Evolutionary conservation across 2,329 filamentous ascomycete genomes (phyloP), one percentile per base, ranked within the genome.

Genomic region (Fusarium sp.): DNA sequence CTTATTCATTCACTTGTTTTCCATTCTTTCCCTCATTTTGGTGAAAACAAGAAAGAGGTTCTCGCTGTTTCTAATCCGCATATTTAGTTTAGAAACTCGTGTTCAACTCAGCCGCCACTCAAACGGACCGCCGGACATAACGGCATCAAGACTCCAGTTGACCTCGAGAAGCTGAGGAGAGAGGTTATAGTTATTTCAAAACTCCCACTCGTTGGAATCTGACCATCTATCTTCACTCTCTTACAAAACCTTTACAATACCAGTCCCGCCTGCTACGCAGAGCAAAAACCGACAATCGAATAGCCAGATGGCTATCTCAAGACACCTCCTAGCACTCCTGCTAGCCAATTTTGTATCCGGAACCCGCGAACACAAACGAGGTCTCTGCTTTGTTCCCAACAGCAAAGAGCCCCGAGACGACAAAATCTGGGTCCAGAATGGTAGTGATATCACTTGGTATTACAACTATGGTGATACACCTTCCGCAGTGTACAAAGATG

Each of bases 391-490:
- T 77, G 86, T 91, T 18, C 84, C 87, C 9, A 86, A 88, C 60
- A 66, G 79, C 7, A 75, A 85, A 2, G 80, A 83, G 57, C 83
- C 87, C 1, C 60, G 81, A 17, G 92, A 95, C 78, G 87, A 93
- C 79, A 76, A 83, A 45, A 82, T 91, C 71, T 94, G 91, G 90
- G 80, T 83, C 13, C 76, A 81, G 41, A 51, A 80, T 8, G 83
- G 81, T 36, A 87, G 85, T 18, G 85, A 88, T 40, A 79, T 95
- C 55, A 90, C 88, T 5, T 96, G 92, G 92, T 96, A 96, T 82
- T 96, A 95, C 84, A 95, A 94, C 81, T 96, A 94, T 78, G 78
- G 80, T 25, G 74, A 82, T 20, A 75, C 77, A 5, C 91, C 91
- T 2, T 87, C 88, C 1, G 64, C 82, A 0, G 80, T 80, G 40